A percentile compares a stretch with the other conserved stretches of the same genome.
These are phyloP conservation scores for Coemansia sp. DNA, from an alignment of 192 early-diverging fungal species.

Conservation along the genomic window DNA sequence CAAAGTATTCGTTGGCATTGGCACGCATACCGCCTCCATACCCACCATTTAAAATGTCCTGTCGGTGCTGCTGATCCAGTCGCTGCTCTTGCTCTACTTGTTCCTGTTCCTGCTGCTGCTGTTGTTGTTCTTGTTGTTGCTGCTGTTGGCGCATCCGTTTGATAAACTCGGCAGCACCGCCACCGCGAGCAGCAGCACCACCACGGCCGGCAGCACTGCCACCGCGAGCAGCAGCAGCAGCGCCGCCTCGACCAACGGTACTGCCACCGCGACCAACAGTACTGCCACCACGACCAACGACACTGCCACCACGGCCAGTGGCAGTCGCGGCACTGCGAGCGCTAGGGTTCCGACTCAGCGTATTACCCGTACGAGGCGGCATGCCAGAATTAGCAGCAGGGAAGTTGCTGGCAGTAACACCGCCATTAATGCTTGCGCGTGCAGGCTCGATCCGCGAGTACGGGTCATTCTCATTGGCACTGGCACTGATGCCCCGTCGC, in stretches of 20 bases:
- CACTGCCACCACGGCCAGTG: not conserved
- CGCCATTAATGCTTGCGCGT: constrained; percentile 16
- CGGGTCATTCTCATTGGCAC: not conserved
- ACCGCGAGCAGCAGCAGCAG: not conserved
- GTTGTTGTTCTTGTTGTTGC: not conserved
- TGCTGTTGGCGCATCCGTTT: constrained; percentile 4
- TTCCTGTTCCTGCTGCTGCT: not conserved
- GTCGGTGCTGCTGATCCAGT: not conserved
- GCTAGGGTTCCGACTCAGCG: constrained; percentile 13
- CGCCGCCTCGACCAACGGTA: too few relatives aligned
- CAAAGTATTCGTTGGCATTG: not conserved
- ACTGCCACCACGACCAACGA: not conserved
- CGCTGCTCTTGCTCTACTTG: not conserved
- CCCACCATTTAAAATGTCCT: not conserved
- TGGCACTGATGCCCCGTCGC: not conserved
- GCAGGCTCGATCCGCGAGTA: constrained; percentile 12
- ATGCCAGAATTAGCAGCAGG: not conserved
- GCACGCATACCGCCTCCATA: not conserved
- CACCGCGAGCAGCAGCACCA: not conserved
- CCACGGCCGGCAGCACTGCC: not conserved
- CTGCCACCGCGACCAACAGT: not conserved
- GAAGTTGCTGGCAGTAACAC: constrained; percentile 4
- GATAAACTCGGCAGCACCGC: not conserved
- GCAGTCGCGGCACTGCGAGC: not conserved
- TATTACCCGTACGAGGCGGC: not conserved